Evolutionary conservation across 768 basidiomycete species (phyloP), one percentile per base, ranked within the genome.

Genomic region (Boletus vinaceobasis): DNA sequence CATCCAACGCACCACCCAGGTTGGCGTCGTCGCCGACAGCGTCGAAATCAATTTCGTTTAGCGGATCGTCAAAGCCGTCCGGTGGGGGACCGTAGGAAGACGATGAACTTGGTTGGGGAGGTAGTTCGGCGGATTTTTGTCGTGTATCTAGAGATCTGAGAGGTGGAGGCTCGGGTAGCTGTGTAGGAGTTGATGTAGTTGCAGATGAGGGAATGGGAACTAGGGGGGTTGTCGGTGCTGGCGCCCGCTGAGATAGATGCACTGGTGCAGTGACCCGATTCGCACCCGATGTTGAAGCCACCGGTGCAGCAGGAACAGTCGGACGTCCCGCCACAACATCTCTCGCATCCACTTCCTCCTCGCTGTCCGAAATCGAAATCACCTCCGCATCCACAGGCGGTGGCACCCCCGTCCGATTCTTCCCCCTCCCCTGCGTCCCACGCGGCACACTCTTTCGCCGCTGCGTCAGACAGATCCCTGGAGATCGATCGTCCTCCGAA

Each of bases 341-440:
- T 9, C 47, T 21, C 23, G 42, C 39, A 11, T 17, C 44, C 27
- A 11, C 1, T 10, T 59, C 63, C 4, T 60, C 56, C 0, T 70
- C 68, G 17, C 66, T 72, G 19, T 72, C 70, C 11, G 51, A 47
- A n/a, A 72, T 50, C 11, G 56, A 60, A n/a, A 71, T 71, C 17
- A 72, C 66, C 31, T 70, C 70, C 7, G 10, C 59, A 5, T 56
- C 23, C n/a, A 7, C 2, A 19, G 60, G 60, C 1, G 57, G 65
- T 26, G 56, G 59, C 0, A 0, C 42, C 4, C 38, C 32, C 33
- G 2, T 43, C 39, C 57, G 33, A 17, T 38, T 45, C 33, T 31
- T 17, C n/a, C 7, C 26, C 21, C 23, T 39, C 23, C 46, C 43
- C 36, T 54, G 60, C 7, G 32, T 44, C 39, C 48, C 42, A 7